Percentiles rank a stretch among this genome's conserved stretches.
Conservation (phyloP, 805 yeast genomes). For the Candida pseudoglaebosa region DNA sequence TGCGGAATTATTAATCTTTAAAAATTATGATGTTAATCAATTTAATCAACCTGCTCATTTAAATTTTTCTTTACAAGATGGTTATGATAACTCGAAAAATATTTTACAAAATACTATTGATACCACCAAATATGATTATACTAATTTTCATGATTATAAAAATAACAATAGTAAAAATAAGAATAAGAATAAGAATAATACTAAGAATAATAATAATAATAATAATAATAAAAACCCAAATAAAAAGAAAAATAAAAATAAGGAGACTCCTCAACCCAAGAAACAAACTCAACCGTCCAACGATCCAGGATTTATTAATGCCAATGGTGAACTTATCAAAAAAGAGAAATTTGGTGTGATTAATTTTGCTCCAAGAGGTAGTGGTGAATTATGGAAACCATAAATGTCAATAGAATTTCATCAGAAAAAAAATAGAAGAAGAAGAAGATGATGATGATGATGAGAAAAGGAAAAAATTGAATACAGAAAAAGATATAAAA, state of each 20-base stretch:
- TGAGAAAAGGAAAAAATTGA: too few relatives aligned
- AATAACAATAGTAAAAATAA: slow-evolving; percentile 6
- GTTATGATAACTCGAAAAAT: slow-evolving; percentile 17
- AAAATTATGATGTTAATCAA: slow-evolving; percentile 31
- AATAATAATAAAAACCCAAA: slow-evolving; percentile 1
- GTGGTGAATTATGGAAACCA: slow-evolving; percentile 59
- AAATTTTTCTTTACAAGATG: slow-evolving; percentile 20
- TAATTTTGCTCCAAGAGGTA: slow-evolving; percentile 58
- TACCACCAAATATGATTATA: slow-evolving; percentile 25
- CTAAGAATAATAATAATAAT: neutral
- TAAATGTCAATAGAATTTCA: too few relatives aligned
- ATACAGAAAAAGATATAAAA: too few relatives aligned
- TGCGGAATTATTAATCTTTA: slow-evolving; percentile 42
- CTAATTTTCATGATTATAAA: slow-evolving; percentile 2
- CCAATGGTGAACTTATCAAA: slow-evolving; percentile 28
- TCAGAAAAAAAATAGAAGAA: too few relatives aligned
- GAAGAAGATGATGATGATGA: too few relatives aligned
- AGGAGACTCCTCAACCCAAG: slow-evolving; percentile 10
- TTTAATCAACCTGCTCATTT: slow-evolving; percentile 25
- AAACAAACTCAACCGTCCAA: neutral
- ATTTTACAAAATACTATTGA: slow-evolving; percentile 32
- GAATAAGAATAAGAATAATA: slow-evolving; percentile 16
- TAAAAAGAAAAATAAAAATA: slow-evolving; percentile 19
- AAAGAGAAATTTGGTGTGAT: slow-evolving; percentile 44
- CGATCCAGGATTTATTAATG: slow-evolving; percentile 7